Conservation (phyloP, 257 asterid species). For the Nicotiana undulata region DNA sequence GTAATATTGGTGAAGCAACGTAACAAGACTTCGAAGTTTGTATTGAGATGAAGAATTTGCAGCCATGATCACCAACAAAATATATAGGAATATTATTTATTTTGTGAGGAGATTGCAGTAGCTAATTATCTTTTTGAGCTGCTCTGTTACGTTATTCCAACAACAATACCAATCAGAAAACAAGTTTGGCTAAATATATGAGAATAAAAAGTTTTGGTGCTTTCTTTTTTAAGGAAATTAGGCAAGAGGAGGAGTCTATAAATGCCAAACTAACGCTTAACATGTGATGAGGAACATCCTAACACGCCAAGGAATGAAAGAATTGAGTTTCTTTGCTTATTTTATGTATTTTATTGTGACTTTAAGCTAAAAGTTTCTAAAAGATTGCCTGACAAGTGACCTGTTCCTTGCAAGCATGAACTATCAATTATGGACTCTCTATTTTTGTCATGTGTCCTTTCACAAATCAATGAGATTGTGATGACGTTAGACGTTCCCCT, state of each 20-base stretch:
- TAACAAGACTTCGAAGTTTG: conserved; percentile 35
- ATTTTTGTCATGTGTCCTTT: neutral
- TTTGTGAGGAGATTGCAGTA: neutral
- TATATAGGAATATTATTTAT: no score
- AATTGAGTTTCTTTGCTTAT: conserved; percentile 6
- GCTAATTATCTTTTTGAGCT: neutral
- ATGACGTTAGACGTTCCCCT: neutral
- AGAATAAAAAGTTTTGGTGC: neutral
- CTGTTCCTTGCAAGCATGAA: conserved; percentile 49
- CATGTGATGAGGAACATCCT: conserved; percentile 8
- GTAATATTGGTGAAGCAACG: conserved; percentile 28
- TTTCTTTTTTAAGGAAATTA: neutral
- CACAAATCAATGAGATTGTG: neutral
- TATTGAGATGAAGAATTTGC: conserved; percentile 40
- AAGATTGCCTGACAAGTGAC: conserved; percentile 4
- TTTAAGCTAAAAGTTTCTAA: neutral
- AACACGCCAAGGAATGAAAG: conserved; percentile 49
- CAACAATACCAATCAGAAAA: neutral
- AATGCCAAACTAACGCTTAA: neutral
- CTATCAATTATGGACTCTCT: conserved; percentile 1
- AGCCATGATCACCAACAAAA: neutral
- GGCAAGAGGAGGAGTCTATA: neutral
- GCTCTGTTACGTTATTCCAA: no score
- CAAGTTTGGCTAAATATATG: conserved; percentile 1
- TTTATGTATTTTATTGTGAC: conserved; percentile 10